A percentile compares a stretch with the other conserved stretches of the same genome.
Conservation (phyloP, 2,329 filamentous ascomycete genomes). For the Ceratocystis cacaofunesta region DNA sequence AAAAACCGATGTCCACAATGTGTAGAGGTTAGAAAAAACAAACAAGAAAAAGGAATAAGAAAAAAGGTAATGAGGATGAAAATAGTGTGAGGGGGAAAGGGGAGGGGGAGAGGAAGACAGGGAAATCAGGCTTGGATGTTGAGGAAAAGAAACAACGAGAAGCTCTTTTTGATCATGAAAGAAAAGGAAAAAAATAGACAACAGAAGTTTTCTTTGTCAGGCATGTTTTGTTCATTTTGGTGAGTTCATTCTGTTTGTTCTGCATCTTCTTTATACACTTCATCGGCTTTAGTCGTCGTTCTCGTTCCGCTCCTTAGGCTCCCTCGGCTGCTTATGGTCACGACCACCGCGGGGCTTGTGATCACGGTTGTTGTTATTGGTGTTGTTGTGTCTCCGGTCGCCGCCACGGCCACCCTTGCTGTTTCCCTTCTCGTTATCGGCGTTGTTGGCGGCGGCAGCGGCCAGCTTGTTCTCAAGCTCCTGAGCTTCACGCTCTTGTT, state of each 20-base stretch:
- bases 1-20: neutral
- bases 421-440: conserved; percentile 21
- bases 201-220: conserved; percentile 4
- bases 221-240: conserved; percentile 4
- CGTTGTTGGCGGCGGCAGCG: conserved; percentile 27
- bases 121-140: neutral
- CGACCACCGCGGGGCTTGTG: conserved; percentile 24
- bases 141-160: neutral
- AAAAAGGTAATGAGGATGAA: neutral
- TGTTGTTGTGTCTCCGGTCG: conserved; percentile 23
- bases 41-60: neutral
- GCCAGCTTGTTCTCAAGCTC: conserved; percentile 54
- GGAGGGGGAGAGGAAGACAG: neutral
- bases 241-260: conserved; percentile 9
- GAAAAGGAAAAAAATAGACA: neutral
- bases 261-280: neutral
- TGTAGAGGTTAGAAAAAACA: neutral
- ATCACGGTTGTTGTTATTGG: conserved; percentile 20
- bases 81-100: neutral
- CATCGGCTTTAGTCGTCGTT: conserved; percentile 36
- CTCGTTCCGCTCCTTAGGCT: conserved; percentile 37
- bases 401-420: conserved; percentile 22
- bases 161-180: neutral
- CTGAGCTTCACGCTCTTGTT: conserved; percentile 63
- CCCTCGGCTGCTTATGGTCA: conserved; percentile 25